Percentiles rank a stretch among this genome's conserved stretches.
These are phyloP conservation scores for Ramichloridium luteum DNA, from an alignment of 2,329 filamentous ascomycete genomes.

Conservation along the genomic window DNA sequence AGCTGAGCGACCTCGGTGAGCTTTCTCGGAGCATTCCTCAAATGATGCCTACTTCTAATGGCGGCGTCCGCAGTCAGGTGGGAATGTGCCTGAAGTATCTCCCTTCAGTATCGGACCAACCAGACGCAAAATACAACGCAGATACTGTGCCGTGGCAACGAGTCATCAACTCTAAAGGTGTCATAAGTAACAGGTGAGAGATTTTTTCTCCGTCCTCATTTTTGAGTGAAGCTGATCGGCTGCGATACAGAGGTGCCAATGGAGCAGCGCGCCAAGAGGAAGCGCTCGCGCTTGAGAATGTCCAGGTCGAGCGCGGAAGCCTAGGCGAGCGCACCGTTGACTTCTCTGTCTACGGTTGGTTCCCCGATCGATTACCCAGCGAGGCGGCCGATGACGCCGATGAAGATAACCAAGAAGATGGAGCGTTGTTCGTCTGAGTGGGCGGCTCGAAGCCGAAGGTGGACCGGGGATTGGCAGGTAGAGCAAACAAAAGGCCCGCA, in stretches of 20 bases:
- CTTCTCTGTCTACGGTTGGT: constrained; percentile 38
- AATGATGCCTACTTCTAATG: too few relatives aligned
- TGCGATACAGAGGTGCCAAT: constrained; percentile 23
- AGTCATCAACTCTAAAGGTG: constrained; percentile 76
- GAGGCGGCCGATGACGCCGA: constrained; percentile 16
- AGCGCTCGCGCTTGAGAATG: constrained; percentile 35
- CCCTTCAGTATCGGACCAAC: constrained; percentile 36
- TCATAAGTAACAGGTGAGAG: constrained; percentile 73
- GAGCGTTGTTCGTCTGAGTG: too few relatives aligned
- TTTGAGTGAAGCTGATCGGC: constrained; percentile 5
- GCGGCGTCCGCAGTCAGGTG: constrained; percentile 57
- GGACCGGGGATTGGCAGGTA: too few relatives aligned
- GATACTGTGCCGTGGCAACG: constrained; percentile 82
- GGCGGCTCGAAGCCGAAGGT: too few relatives aligned
- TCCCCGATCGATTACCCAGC: constrained; percentile 27
- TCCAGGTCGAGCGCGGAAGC: constrained; percentile 33
- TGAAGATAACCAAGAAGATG: too few relatives aligned
- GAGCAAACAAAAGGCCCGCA: too few relatives aligned
- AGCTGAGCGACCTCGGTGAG: constrained; percentile 38
- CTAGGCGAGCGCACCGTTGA: constrained; percentile 39
- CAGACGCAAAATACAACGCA: constrained; percentile 49
- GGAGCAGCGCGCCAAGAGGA: constrained; percentile 37
- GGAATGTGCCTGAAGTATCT: constrained; percentile 84
- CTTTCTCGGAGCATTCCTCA: constrained; percentile 2
- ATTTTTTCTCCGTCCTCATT: constrained; percentile 8